Evolutionary conservation across 441 rosid species (phyloP), one percentile per base, ranked within the genome.

Genomic region (Viola pubescens): DNA sequence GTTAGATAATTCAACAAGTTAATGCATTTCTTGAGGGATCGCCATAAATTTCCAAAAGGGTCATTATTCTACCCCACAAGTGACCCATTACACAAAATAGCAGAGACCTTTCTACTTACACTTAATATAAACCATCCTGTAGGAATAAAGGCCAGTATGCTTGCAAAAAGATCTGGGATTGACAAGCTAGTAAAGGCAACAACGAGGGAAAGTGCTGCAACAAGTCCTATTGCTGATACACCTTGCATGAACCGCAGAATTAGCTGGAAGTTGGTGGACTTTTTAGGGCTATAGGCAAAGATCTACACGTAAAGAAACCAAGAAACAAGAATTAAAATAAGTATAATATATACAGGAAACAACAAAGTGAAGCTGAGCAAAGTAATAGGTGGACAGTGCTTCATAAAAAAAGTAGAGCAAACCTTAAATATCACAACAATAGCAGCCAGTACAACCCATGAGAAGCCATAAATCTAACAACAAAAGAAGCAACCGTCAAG

Each of bases 71-170:
- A 26, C 3, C 34, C 34, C 34, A 26, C 34, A 26, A 26, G 34
- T 26, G 34, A 26, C 34, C 34, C 34, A 2, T 26, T 43, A 37
- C 11, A 50, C 44, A 0, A 19, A 19, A 50, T 6, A 16, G 11
- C 3, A 42, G 47, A 47, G 38, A 14, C 26, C 34, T 45, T 34
- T 46, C 38, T 62, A 73, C 94, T 83, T 81, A 92, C 77, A 56
- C 82, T 83, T 52, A 92, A 64, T 46, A 92, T 78, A 48, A 67
- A 63, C 98, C 98, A 92, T 48, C 95, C 98, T 1, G 98, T 92
- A 12, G 98, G 86, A 65, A 92, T 77, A 71, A 92, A 92, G 39
- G 83, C 97, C 11, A 92, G 85, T 61, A 86, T 43, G 77, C 95
- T 77, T 7, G 98, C 90, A 54, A 92, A 92, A 67, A 92, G 75